Conservation (phyloP, 148 eudicot genomes). For the Spergularia bocconei region DNA sequence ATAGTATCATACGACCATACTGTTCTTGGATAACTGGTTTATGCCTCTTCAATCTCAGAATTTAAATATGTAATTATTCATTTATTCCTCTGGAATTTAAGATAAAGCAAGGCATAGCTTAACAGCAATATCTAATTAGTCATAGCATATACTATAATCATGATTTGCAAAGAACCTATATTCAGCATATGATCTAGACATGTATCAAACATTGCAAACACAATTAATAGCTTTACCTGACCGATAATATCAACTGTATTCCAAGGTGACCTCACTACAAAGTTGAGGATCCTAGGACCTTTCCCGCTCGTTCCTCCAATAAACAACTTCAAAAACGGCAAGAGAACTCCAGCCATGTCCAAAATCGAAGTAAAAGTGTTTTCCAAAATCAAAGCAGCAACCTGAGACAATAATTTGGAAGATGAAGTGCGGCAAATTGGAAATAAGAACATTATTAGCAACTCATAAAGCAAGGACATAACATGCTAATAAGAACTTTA, state of each 20-base stretch:
- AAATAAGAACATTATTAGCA: slow-evolving; percentile 4
- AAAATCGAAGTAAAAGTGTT: slow-evolving; percentile 93
- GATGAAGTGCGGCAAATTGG: slow-evolving; percentile 6
- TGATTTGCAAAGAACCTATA: background rate
- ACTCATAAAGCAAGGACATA: background rate
- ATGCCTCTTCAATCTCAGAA: background rate
- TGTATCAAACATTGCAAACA: background rate
- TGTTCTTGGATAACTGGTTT: background rate
- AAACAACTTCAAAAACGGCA: slow-evolving; percentile 87
- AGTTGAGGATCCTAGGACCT: slow-evolving; percentile 64
- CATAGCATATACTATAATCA: background rate
- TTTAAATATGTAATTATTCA: background rate
- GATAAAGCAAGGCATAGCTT: background rate
- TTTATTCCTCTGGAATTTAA: background rate
- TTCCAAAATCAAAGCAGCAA: slow-evolving; percentile 75
- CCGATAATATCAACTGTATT: slow-evolving; percentile 70
- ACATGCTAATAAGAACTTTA: background rate
- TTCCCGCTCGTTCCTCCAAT: slow-evolving; percentile 75
- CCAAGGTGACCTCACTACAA: slow-evolving; percentile 90
- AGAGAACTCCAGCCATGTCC: slow-evolving; percentile 95
- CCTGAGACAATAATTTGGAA: slow-evolving; percentile 37
- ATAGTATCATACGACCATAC: background rate
- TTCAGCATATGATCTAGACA: background rate
- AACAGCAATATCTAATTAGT: background rate
- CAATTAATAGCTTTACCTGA: slow-evolving; percentile 52